Base-by-base conservation (phyloP, 345 rosid species). In the Triadica sebifera region DNA sequence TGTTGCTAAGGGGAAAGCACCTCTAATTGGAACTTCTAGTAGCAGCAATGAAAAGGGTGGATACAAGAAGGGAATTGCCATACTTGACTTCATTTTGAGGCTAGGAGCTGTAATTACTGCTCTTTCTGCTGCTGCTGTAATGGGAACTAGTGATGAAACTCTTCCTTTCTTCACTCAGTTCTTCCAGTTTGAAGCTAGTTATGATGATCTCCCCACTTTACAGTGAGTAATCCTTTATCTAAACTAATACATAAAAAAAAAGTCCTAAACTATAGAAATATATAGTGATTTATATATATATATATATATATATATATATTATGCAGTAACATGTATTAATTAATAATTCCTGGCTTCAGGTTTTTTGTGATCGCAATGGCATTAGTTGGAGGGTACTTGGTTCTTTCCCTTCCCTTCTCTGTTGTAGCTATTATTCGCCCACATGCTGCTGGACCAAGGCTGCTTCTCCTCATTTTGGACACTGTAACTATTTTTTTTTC, bases 161-260 rank as follows among this genome's bases (percentile, higher is more conserved):
- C 93, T 94, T 52, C 98, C 98, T 29, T 90, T 94, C 83, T 89
- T 90, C 85, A 89, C 97, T 50, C 97, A 89, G 83, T 94, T 92
- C 86, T 87, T 90, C 79, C 97, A 88, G 74, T 94, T 94, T 74
- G 73, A 94, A 85, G 98, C 98, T 63, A 52, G 78, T 29, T 92
- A 94, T 41, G 90, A 94, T 53, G 97, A 90, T 78, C 76, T 92
- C 46, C 89, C 94, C 61, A 81, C 93, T 0, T 86, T 91, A 37
- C 82, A 57, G 96, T 90, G 81, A 5, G 94, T 74, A 37, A 39
- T 45, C 20, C 11, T 12, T 51, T 43, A 17, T 37, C 22, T n/a
- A n/a, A n/a, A n/a, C n/a, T n/a, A n/a, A n/a, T n/a, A n/a, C n/a
- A n/a, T n/a, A n/a, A n/a, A n/a, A n/a, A n/a, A n/a, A n/a, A n/a